Evolutionary conservation across 176 grass and related monocot genomes (phyloP), one percentile per base, ranked within the genome.

Genomic region (Olyra latifolia): DNA sequence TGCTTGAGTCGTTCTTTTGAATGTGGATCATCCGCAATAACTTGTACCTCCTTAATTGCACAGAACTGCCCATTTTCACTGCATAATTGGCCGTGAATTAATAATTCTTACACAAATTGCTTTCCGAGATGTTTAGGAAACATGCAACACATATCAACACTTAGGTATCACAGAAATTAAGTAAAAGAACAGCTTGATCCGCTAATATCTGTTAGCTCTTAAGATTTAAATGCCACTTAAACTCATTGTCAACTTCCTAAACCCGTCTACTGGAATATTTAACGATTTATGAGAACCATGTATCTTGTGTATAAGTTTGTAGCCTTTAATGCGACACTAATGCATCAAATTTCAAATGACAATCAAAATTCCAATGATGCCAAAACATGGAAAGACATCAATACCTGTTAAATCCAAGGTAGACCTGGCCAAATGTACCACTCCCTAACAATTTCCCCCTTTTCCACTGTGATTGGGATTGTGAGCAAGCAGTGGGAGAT

Each of bases 381-480:
- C 7, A 83, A 64, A 8, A 25, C 8, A 35, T 54, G 7, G 0
- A 42, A 48, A 73, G 41, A 78, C 46, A 3, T 32, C 28, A 24
- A 66, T 93, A 97, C 94, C 94, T 93, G 73, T 97, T 86, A 71
- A 97, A 97, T 76, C 94, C 94, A 82, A 91, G 94, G 76, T 97
- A 97, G 69, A 97, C 91, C 72, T 94, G 94, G 20, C 91, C 94
- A 90, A 90, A 97, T 74, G 94, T 97, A 53, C 94, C 94, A 44
- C 89, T 90, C 43, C 94, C 94, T 75, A 97, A 80, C 44, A 97
- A 56, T 80, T 94, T 97, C 52, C 94, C 94, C 38, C 71, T 94
- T 85, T 86, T 91, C 94, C 91, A 97, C n/a, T 78, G 81, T 6
- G 87, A 89, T 58, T 80, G 75, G 28, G 65, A 78, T 52, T 80